Percentiles rank a stretch among this genome's conserved stretches.
These are phyloP conservation scores for Phoenix dactylifera DNA, from an alignment of 176 grass and related monocot genomes.

Conservation along the genomic window DNA sequence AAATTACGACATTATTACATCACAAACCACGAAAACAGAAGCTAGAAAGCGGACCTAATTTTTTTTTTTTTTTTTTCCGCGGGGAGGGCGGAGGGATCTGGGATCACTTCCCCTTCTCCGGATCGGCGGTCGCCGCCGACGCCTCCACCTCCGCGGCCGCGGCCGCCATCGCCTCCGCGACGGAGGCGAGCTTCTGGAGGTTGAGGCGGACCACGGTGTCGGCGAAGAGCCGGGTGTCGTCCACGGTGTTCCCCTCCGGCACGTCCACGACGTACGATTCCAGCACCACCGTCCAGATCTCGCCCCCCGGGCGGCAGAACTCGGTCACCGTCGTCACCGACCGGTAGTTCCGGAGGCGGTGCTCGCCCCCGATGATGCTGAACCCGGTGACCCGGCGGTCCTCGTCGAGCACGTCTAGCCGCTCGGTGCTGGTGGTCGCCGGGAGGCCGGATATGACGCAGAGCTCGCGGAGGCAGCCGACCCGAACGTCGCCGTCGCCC, in stretches of 20 bases:
- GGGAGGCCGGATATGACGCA: slow-evolving; percentile 90
- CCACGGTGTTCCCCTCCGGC: slow-evolving; percentile 76
- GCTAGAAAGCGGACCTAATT: too few species aligned
- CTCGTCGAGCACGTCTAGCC: slow-evolving; percentile 83
- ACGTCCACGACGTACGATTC: slow-evolving; percentile 93
- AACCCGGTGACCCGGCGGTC: slow-evolving; percentile 49
- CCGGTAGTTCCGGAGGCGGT: slow-evolving; percentile 77
- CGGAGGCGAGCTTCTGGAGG: slow-evolving; percentile 95
- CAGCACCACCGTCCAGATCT: slow-evolving; percentile 85
- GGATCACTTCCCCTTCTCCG: too few species aligned
- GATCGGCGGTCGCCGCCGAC: background rate
- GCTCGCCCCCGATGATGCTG: slow-evolving; percentile 90
- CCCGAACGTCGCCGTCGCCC: slow-evolving; percentile 40
- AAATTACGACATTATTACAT: too few species aligned
- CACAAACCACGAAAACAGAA: too few species aligned
- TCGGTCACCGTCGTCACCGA: slow-evolving; percentile 77
- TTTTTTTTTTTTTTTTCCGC: too few species aligned
- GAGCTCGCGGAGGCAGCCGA: slow-evolving; percentile 69
- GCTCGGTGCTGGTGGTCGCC: slow-evolving; percentile 88
- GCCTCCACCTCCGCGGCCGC: slow-evolving; percentile 23
- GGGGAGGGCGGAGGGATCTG: too few species aligned
- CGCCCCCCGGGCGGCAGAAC: slow-evolving; percentile 18
- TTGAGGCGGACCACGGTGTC: slow-evolving; percentile 94
- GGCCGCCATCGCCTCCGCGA: slow-evolving; percentile 43
- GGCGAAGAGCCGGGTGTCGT: slow-evolving; percentile 94